phyloP scores from a whole-genome alignment of 1,284 basidiomycete species.

The Microbotryomycetes sp. region DNA sequence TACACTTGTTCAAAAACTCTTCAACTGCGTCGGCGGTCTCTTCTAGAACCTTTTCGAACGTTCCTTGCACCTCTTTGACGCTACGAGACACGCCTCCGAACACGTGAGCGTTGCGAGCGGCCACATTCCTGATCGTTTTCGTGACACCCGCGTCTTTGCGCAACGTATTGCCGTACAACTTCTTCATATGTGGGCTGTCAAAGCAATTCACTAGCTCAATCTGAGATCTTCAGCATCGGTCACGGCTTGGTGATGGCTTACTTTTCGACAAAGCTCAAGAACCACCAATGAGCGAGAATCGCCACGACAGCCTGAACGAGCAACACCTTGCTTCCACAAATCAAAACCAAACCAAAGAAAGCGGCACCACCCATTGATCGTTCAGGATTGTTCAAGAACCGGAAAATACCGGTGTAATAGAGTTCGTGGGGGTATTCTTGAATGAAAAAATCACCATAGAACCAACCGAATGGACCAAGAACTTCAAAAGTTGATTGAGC shows the following conservation, averaged over 20 bases:
- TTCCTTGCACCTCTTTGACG: slow-evolving; percentile 82
- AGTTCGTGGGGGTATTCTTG: slow-evolving; percentile 77
- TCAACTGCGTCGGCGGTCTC: slow-evolving; percentile 85
- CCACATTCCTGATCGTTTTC: slow-evolving; percentile 89
- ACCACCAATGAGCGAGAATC: slow-evolving; percentile 53
- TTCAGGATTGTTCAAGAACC: slow-evolving; percentile 91
- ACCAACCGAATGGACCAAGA: slow-evolving; percentile 91
- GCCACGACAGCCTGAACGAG: slow-evolving; percentile 75
- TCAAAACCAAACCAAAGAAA: slow-evolving; percentile 85
- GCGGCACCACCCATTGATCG: slow-evolving; percentile 84
- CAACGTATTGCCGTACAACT: slow-evolving; percentile 84
- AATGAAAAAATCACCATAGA: slow-evolving; percentile 95
- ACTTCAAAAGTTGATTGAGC: slow-evolving; percentile 85
- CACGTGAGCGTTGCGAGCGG: slow-evolving; percentile 63
- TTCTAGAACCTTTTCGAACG: slow-evolving; percentile 88
- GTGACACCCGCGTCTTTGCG: slow-evolving; percentile 93
- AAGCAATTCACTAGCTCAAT: slow-evolving; percentile 8
- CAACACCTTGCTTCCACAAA: slow-evolving; percentile 82
- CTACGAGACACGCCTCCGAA: slow-evolving; percentile 64
- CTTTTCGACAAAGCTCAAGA: slow-evolving; percentile 56
- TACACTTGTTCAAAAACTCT: slow-evolving; percentile 84
- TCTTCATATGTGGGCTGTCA: slow-evolving; percentile 87
- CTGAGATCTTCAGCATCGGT: slow-evolving; percentile 9
- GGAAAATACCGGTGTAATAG: slow-evolving; percentile 83
- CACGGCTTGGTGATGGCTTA: slow-evolving; percentile 44